Evolutionary conservation across 31 red algal genomes (phyloP).

Genomic region (Asparagopsis taxiformis): DNA sequence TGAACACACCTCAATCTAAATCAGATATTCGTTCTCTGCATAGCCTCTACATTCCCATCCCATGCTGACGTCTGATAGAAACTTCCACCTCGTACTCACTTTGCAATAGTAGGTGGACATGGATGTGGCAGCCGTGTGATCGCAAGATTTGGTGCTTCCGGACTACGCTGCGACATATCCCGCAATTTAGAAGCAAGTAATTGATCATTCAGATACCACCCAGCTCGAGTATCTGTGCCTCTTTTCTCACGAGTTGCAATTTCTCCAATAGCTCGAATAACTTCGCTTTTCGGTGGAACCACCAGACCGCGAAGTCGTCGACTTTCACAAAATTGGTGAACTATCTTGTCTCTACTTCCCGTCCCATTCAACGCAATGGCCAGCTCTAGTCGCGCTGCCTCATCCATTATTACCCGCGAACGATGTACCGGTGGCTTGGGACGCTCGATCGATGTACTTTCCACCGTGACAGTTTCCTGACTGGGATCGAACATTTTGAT

Average conservation of each 20-base stretch:
- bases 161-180: background rate
- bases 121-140: too few species aligned
- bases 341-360: conserved; percentile 50
- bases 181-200: conserved; percentile 31
- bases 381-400: conserved; percentile 38
- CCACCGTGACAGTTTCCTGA: conserved; percentile 18
- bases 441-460: conserved; percentile 11
- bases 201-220: conserved; percentile 55
- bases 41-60: too few species aligned
- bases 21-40: too few species aligned
- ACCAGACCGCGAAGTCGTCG: conserved; percentile 11
- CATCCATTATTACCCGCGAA: conserved; percentile 20
- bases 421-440: background rate
- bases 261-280: conserved; percentile 58
- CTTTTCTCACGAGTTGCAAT: conserved; percentile 64
- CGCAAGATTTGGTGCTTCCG: too few species aligned
- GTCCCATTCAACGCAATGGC: conserved; percentile 15
- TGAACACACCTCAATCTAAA: too few species aligned
- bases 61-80: too few species aligned
- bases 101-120: too few species aligned
- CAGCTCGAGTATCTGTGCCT: conserved; percentile 33
- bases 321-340: conserved; percentile 55
- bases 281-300: conserved; percentile 60
- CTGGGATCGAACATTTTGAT: conserved; percentile 71
- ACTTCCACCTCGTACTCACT: too few species aligned